Base-by-base conservation (phyloP, 352 stramenopile genomes). In the Phytophthora rubi region DNA sequence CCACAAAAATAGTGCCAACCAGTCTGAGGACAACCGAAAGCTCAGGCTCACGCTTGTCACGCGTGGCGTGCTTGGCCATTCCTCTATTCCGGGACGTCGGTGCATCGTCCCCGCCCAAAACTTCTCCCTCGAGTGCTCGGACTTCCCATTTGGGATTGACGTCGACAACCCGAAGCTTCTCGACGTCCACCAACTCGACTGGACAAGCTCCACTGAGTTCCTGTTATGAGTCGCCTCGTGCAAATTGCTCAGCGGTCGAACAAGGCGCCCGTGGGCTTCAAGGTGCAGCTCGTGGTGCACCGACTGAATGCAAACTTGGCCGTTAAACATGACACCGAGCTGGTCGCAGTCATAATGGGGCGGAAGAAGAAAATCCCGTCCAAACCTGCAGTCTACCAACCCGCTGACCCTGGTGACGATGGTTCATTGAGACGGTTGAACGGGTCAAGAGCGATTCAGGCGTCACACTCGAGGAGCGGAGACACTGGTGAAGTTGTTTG, bases 321-420 rank as follows among this genome's bases (percentile, higher is more conserved):
- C 59, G 56, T 90, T 30, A 82, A 88, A 12, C 69, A 72, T 53
- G 73, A 77, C 54, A 75, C 73, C 9, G 85, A 91, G 65, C 64
- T 91, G 6, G 71, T 85, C 28, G 85, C 83, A 8, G 75, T 92
- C 65, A 77, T 92, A 55, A 87, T 83, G 62, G 81, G 85, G 6
- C 79, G 89, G 49, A 92, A 91, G 75, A 92, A 92, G 70, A 85
- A 85, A 32, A 77, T 85, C 8, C 68, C 85, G 21, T 86, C 83
- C 39, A 91, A 92, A 65, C 65, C 73, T 32, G 81, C 71, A 1
- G 70, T 76, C 10, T 91, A 90, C 44, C 70, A 82, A 61, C 72
- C 62, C 3, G 74, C 69, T 28, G 69, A 73, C 42, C 58, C 53
- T 6, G 65, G 69, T 18, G 69, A 76, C 23, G 69, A 76, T 57